Base-by-base conservation (phyloP, 148 eudicot genomes). In the Silene uniflora region DNA sequence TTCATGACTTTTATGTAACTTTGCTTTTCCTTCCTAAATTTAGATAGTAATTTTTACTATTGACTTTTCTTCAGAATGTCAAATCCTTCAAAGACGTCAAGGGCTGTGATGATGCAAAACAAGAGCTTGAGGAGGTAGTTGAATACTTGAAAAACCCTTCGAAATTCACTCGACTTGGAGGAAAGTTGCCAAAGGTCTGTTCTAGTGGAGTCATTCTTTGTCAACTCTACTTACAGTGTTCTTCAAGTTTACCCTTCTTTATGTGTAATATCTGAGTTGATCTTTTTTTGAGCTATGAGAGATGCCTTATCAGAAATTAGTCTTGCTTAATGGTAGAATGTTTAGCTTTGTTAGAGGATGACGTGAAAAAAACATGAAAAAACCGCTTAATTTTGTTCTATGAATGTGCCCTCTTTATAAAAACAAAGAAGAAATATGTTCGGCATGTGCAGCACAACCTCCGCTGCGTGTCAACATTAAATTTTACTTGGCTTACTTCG, bases 81-180 rank as follows among this genome's bases (percentile, higher is more conserved):
- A 95, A 95, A 80, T 90, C 99, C 79, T 95, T 95, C 76, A 95
- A 90, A 86, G 99, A 95, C 76, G 97, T 95, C 54, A 95, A 95
- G 84, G 99, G 99, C 67, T 95, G 99, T 86, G 99, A 95, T 82
- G 99, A 95, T 88, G 99, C 99, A 29, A 95, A 92, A 76, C 99
- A 95, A 91, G 99, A 95, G 82, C 97, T 95, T 4, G 99, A 95
- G 86, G 99, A 95, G 84, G 99, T 95, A 74, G 99, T 95, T 58
- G 96, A 95, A 81, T 95, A 95, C 88, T 91, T 95, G 6, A 92
- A 69, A 76, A 92, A 95, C 81, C 99, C 99, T 62, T 32, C 91
- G 44, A 95, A 95, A 71, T 92, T 95, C 77, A 95, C 99, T 76
- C 92, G 97, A 29, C 89, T 95, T 68, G 97, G 99, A 75, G 99